Conservation (phyloP, 2,329 filamentous ascomycete species). For the Rhynchosporium graminicola region DNA sequence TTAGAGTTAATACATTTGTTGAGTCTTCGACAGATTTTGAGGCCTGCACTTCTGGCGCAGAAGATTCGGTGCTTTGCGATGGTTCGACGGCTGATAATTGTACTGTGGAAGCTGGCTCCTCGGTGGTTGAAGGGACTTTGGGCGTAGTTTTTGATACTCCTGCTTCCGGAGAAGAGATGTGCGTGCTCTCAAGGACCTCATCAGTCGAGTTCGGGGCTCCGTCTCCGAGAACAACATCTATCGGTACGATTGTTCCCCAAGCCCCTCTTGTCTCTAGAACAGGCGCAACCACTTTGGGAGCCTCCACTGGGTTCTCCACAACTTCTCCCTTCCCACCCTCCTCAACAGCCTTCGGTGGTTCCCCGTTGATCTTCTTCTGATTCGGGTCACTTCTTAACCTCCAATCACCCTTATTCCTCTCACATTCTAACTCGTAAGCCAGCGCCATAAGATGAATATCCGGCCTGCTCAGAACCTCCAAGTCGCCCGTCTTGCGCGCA, state of each 20-base stretch:
- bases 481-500: conserved; percentile 84
- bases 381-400: conserved; percentile 75
- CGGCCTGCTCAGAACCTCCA: conserved; percentile 81
- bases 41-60: not conserved
- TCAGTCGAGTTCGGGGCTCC: conserved; percentile 8
- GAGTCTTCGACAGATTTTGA: not conserved
- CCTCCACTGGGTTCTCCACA: conserved; percentile 19
- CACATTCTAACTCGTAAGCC: conserved; percentile 91
- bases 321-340: conserved; percentile 7
- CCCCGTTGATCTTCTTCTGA: conserved; percentile 76
- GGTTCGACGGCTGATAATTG: not conserved
- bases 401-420: conserved; percentile 88
- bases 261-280: conserved; percentile 32
- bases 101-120: not conserved
- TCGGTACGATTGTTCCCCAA: conserved; percentile 34
- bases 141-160: not conserved
- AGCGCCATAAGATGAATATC: conserved; percentile 89
- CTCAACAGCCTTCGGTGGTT: conserved; percentile 44
- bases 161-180: conserved; percentile 16
- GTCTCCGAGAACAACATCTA: not conserved
- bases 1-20: not conserved
- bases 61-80: not conserved
- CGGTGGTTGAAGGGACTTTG: not conserved
- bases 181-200: conserved; percentile 18
- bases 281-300: conserved; percentile 10